Base-by-base conservation (phyloP, 116 monocot species). In the Phalaenopsis hybrid region DNA sequence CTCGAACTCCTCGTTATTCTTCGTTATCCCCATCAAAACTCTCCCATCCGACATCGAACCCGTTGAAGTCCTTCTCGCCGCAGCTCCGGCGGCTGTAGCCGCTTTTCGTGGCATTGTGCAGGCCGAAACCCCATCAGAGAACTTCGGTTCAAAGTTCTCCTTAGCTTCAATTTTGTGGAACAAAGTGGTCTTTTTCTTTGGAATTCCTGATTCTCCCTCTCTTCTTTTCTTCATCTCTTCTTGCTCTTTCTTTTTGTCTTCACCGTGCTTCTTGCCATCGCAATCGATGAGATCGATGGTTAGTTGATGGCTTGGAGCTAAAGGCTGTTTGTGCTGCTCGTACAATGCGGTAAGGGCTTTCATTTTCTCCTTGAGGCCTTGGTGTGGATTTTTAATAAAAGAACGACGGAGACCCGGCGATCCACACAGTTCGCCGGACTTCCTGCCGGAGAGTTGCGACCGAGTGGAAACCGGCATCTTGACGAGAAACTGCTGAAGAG, bases 311-410 rank as follows among this genome's bases (percentile, higher is more conserved):
- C 81, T 80, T 50, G 80, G 84, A 43, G 52, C 67, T 16, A 31
- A 78, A 11, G 74, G 79, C 72, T 13, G 74, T 72, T 79, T 81
- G 84, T 92, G 81, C 81, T 93, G 95, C 89, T 99, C 99, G 82
- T 99, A 95, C 79, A 89, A 81, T 23, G 87, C 87, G 37, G 95
- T 93, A 58, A 99, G 87, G 8, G 93, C 90, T 55, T 85, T 88
- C 99, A 99, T 90, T 91, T 99, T 99, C 84, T 99, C 99, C 86
- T 93, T 93, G 44, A 99, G 91, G 7, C 88, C 89, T 55, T 92
- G 92, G 48, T 99, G 95, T 10, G 96, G 94, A 82, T 89, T 89
- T 23, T 86, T 79, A n/a, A 78, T 69, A 3, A 84, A 31, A 3
- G 81, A 11, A 28, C 52, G 2, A 28, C 28, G 52, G 51, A 51